phyloP scores from a whole-genome alignment of 768 basidiomycete species.

The Strobilomyces confusus region DNA sequence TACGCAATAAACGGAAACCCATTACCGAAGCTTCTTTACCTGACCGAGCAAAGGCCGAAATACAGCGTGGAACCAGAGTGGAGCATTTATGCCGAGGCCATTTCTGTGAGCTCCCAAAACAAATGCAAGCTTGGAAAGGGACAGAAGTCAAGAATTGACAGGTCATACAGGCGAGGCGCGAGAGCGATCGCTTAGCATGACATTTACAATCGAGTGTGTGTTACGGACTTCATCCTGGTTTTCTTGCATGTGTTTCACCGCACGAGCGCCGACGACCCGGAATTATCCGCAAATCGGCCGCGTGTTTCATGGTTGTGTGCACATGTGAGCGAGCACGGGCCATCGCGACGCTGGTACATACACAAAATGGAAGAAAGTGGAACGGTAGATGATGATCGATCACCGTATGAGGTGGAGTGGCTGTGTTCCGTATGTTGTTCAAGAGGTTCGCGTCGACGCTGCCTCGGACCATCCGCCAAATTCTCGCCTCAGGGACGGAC shows the following conservation, averaged over 20 bases:
- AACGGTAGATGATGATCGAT: no score
- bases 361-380: no score
- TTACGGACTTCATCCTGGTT: no score
- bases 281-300: no score
- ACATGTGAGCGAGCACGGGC: no score
- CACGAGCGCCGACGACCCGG: no score
- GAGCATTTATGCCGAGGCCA: background rate
- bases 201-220: no score
- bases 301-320: no score
- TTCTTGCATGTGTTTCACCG: no score
- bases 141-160: background rate
- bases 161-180: background rate
- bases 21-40: slow-evolving; percentile 2
- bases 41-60: background rate
- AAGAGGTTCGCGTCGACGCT: slow-evolving; percentile 29
- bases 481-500: slow-evolving; percentile 26
- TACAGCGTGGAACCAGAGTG: background rate
- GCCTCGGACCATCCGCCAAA: slow-evolving; percentile 35
- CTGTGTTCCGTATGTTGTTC: slow-evolving; percentile 28
- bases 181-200: no score
- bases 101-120: background rate
- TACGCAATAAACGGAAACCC: background rate
- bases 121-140: background rate
- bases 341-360: no score
- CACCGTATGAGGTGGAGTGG: no score